These are phyloP conservation scores for Aspergillus taichungensis DNA, from an alignment of 495 filamentous ascomycete species.

Conservation along the genomic window DNA sequence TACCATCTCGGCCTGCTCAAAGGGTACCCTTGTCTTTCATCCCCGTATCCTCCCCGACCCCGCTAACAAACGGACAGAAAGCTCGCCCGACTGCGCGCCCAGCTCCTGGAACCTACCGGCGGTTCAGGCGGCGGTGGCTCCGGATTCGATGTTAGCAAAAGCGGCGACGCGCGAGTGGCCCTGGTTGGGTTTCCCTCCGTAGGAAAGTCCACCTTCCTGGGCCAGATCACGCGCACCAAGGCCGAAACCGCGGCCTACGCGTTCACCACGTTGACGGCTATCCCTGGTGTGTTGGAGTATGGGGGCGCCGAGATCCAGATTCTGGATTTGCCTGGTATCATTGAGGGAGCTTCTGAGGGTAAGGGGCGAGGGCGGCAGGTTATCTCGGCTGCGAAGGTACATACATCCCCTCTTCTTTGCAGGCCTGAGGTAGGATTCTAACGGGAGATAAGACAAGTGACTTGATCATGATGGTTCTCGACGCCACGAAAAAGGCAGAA, in stretches of 20 bases:
- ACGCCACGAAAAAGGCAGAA: conserved; percentile 94
- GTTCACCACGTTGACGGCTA: conserved; percentile 97
- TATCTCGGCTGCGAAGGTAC: conserved; percentile 87
- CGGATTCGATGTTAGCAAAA: conserved; percentile 97
- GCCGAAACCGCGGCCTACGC: conserved; percentile 94
- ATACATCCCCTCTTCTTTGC: background rate
- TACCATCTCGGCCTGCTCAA: conserved; percentile 97
- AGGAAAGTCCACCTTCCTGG: conserved; percentile 96
- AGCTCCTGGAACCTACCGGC: conserved; percentile 84
- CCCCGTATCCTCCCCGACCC: background rate
- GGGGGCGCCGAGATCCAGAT: conserved; percentile 98
- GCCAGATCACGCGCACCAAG: conserved; percentile 98
- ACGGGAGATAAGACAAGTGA: conserved; percentile 96
- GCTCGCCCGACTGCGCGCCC: conserved; percentile 88
- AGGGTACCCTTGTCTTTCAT: conserved; percentile 49
- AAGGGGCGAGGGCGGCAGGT: conserved; percentile 96
- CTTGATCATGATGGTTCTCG: conserved; percentile 91
- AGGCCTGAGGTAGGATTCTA: too few relatives aligned
- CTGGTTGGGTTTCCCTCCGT: conserved; percentile 98
- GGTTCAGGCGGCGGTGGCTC: conserved; percentile 67
- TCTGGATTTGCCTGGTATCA: conserved; percentile 96
- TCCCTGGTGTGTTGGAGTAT: conserved; percentile 96
- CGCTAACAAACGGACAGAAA: conserved; percentile 49
- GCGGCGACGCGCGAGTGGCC: conserved; percentile 92
- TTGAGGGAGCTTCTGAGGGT: conserved; percentile 92